Evolutionary conservation across 164 flowering plant genomes (phyloP).

Genomic region (Berberis thunbergii): DNA sequence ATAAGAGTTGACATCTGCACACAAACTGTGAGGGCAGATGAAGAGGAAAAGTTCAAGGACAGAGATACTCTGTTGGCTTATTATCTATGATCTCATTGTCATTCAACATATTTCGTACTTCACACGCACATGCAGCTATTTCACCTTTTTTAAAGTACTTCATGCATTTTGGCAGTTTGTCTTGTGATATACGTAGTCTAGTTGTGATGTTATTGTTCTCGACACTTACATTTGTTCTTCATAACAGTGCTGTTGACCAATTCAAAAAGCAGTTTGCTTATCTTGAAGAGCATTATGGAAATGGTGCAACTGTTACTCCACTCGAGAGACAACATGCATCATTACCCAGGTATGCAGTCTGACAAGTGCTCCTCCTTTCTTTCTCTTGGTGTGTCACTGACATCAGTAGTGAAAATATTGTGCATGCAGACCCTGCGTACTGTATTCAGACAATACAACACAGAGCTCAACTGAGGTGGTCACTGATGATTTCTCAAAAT

Average conservation of each 20-base stretch:
- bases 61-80: no score
- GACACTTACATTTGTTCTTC: neutral
- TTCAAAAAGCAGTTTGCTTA: conserved; percentile 96
- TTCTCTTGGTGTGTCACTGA: neutral
- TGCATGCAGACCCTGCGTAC: conserved; percentile 60
- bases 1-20: no score
- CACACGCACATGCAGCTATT: no score
- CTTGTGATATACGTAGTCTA: no score
- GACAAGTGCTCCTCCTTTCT: neutral
- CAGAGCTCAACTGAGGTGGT: conserved; percentile 39
- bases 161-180: no score
- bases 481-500: conserved; percentile 59
- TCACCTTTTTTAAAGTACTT: no score
- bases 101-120: no score
- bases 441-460: conserved; percentile 52
- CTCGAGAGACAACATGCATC: conserved; percentile 96
- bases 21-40: no score
- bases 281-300: conserved; percentile 93
- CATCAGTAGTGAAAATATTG: conserved; percentile 1
- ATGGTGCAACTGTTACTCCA: conserved; percentile 67
- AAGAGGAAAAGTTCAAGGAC: no score
- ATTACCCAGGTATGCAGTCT: conserved; percentile 62
- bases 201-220: neutral
- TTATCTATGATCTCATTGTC: no score
- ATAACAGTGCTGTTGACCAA: conserved; percentile 92